Evolutionary conservation across 768 basidiomycete species (phyloP).

Genomic region (Paxillus involutus): DNA sequence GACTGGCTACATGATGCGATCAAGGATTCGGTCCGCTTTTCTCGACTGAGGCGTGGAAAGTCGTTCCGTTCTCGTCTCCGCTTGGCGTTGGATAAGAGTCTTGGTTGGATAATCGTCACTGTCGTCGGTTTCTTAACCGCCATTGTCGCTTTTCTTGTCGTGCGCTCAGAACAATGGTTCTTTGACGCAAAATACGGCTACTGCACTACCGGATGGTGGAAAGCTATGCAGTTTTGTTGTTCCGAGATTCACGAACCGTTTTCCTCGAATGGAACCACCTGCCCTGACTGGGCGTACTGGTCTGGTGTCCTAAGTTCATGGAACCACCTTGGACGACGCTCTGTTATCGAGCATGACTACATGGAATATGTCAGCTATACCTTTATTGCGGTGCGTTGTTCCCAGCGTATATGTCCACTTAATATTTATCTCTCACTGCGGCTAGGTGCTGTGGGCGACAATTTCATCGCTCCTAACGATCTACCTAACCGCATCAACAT

Average conservation of each 20-base stretch:
- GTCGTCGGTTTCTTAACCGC: slow-evolving; percentile 87
- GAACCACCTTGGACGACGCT: slow-evolving; percentile 4
- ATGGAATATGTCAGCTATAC: slow-evolving; percentile 73
- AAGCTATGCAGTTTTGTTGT: slow-evolving; percentile 83
- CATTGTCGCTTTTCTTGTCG: slow-evolving; percentile 80
- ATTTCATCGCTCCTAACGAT: slow-evolving; percentile 81
- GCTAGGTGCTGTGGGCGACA: slow-evolving; percentile 70
- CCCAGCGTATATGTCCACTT: background rate
- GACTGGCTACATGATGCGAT: slow-evolving; percentile 98
- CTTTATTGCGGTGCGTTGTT: slow-evolving; percentile 67
- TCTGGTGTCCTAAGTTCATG: slow-evolving; percentile 48
- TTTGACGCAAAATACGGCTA: slow-evolving; percentile 94
- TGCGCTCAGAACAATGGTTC: slow-evolving; percentile 82
- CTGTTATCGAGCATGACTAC: slow-evolving; percentile 31
- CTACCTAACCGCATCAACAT: slow-evolving; percentile 83
- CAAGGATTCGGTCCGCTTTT: slow-evolving; percentile 85
- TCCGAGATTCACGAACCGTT: slow-evolving; percentile 29
- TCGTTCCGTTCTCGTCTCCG: slow-evolving; percentile 67
- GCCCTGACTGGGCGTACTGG: slow-evolving; percentile 79
- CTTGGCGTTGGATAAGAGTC: slow-evolving; percentile 68
- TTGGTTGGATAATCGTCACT: slow-evolving; percentile 90
- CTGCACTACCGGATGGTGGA: slow-evolving; percentile 69
- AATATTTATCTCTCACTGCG: background rate
- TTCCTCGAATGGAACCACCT: slow-evolving; percentile 38
- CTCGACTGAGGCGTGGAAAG: slow-evolving; percentile 65